These are phyloP conservation scores for Phytophthora sojae DNA, from an alignment of 352 stramenopile genomes.

Conservation along the genomic window DNA sequence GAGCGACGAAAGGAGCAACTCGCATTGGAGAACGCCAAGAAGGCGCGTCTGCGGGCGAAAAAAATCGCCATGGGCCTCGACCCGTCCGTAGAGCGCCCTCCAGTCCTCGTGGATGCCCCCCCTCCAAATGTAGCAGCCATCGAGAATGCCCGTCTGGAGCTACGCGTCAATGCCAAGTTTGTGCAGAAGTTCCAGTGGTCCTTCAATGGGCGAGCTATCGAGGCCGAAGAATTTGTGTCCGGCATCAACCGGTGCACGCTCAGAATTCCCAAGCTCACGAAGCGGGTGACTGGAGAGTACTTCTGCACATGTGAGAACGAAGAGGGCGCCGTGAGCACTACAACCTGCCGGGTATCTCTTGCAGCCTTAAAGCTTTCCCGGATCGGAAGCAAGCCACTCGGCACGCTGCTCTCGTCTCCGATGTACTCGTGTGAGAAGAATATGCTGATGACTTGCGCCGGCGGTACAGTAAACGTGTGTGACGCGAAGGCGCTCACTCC, in stretches of 20 bases:
- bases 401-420: slow-evolving; percentile 33
- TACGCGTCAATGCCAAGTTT: slow-evolving; percentile 55
- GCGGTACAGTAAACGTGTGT: slow-evolving; percentile 24
- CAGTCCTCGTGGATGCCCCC: slow-evolving; percentile 43
- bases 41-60: slow-evolving; percentile 55
- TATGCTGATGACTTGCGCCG: slow-evolving; percentile 24
- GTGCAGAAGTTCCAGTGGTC: slow-evolving; percentile 59
- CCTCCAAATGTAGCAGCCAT: slow-evolving; percentile 36
- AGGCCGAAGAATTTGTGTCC: slow-evolving; percentile 18
- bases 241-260: slow-evolving; percentile 48
- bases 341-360: slow-evolving; percentile 44
- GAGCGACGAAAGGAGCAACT: slow-evolving; percentile 40
- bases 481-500: slow-evolving; percentile 32
- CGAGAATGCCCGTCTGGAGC: slow-evolving; percentile 33
- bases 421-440: slow-evolving; percentile 27
- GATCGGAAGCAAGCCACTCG: slow-evolving; percentile 37
- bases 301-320: slow-evolving; percentile 74
- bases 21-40: slow-evolving; percentile 47
- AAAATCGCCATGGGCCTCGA: slow-evolving; percentile 71
- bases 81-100: slow-evolving; percentile 48
- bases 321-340: slow-evolving; percentile 49
- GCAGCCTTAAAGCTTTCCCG: slow-evolving; percentile 32
- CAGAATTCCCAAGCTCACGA: slow-evolving; percentile 47
- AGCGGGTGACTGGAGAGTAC: slow-evolving; percentile 59
- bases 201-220: slow-evolving; percentile 45